phyloP scores from a whole-genome alignment of 768 basidiomycete species.

The Strobilomyces echinocephalus region DNA sequence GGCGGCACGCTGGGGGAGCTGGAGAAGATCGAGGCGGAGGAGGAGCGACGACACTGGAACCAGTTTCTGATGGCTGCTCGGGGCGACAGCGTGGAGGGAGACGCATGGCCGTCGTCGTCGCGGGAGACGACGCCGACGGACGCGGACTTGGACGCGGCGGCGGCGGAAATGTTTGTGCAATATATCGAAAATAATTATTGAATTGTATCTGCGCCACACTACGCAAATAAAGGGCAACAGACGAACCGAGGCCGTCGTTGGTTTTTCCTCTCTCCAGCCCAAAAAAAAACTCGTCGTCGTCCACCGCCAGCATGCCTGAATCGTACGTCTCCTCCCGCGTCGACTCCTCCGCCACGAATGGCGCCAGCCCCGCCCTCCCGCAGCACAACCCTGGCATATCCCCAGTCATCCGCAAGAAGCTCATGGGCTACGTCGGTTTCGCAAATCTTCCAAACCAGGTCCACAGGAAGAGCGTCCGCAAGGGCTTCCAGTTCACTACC shows the following conservation, averaged over 20 bases:
- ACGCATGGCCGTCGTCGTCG: not conserved
- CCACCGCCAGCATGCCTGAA: constrained; percentile 54
- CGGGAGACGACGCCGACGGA: not conserved
- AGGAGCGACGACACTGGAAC: constrained; percentile 4
- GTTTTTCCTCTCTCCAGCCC: constrained; percentile 39
- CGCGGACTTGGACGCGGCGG: constrained; percentile 1
- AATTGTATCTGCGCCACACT: constrained; percentile 25
- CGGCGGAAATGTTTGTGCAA: constrained; percentile 36
- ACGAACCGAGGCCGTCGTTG: not conserved
- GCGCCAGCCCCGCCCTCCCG: constrained; percentile 57
- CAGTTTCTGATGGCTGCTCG: constrained; percentile 8
- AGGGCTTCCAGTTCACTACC: constrained; percentile 97
- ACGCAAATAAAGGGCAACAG: constrained; percentile 32
- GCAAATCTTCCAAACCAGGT: constrained; percentile 99
- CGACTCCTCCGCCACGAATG: constrained; percentile 59
- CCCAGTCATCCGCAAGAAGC: constrained; percentile 74
- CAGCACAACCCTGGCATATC: constrained; percentile 29
- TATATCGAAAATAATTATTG: constrained; percentile 31
- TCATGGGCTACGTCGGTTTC: constrained; percentile 94
- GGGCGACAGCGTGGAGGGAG: not conserved
- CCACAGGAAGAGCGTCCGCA: constrained; percentile 95
- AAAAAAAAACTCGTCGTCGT: constrained; percentile 36
- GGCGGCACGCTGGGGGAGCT: constrained; percentile 5
- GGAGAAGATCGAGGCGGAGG: constrained; percentile 22
- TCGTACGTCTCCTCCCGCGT: constrained; percentile 64